phyloP scores from a whole-genome alignment of 441 rosid genomes.

The Viola pubescens region DNA sequence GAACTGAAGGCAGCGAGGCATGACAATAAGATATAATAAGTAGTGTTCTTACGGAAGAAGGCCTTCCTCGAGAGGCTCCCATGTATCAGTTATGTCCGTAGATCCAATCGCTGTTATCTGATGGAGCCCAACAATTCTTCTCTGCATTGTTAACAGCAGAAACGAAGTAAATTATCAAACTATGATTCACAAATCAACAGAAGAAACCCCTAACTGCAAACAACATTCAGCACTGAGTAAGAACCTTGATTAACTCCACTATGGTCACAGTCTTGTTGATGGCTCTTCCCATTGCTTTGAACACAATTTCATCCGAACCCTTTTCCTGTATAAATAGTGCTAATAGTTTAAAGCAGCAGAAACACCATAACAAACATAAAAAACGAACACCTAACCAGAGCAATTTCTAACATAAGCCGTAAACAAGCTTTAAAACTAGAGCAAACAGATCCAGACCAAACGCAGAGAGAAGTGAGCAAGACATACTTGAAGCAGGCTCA shows the following conservation, averaged over 20 bases:
- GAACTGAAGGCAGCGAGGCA: neutral
- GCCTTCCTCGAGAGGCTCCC: constrained; percentile 98
- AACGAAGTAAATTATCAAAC: neutral
- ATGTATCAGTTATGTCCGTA: constrained; percentile 81
- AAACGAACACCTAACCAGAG: neutral
- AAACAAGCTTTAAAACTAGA: neutral
- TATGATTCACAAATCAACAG: neutral
- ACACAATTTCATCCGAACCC: constrained; percentile 59
- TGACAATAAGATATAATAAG: neutral
- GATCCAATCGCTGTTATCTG: constrained; percentile 76
- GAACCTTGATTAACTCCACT: constrained; percentile 79
- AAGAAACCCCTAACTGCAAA: constrained; percentile 3
- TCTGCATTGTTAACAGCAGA: constrained; percentile 32
- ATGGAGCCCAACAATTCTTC: constrained; percentile 87
- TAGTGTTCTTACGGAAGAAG: constrained; percentile 59
- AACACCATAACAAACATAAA: neutral
- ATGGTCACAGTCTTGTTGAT: constrained; percentile 86
- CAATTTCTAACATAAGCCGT: neutral
- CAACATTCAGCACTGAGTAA: neutral
- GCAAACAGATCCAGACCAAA: neutral
- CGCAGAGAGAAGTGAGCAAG: neutral
- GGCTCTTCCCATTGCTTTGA: constrained; percentile 99
- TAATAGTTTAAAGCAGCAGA: neutral
- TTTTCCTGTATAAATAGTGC: constrained; percentile 45
- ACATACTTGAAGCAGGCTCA: constrained; percentile 72